phyloP scores from a whole-genome alignment of 2,329 filamentous ascomycete species.

The Ceratocystis eucalypticola region DNA sequence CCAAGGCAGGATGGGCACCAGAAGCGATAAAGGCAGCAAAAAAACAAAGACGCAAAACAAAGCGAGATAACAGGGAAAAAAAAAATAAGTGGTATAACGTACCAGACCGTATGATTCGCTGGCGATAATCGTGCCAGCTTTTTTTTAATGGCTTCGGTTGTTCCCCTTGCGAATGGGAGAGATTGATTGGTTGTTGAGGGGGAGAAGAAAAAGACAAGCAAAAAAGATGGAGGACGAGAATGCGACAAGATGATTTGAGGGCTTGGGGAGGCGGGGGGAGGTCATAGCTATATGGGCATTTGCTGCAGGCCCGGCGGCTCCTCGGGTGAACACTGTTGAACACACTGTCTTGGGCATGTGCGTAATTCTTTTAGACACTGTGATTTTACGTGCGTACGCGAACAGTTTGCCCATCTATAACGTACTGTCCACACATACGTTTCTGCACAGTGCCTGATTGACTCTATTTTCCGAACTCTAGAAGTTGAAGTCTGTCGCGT shows the following conservation, averaged over 20 bases:
- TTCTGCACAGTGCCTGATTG: not conserved
- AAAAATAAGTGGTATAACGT: constrained; percentile 24
- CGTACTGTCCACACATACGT: not conserved
- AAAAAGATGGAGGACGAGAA: constrained; percentile 31
- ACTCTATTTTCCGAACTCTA: not conserved
- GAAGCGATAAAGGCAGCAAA: constrained; percentile 19
- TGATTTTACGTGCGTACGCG: not conserved
- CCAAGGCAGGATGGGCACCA: constrained; percentile 17
- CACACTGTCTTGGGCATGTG: not conserved
- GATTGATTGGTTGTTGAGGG: constrained; percentile 38
- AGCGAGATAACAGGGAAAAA: constrained; percentile 22
- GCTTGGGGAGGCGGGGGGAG: constrained; percentile 21
- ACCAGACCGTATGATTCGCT: constrained; percentile 20
- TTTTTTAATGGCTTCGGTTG: constrained; percentile 19
- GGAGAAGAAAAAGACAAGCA: constrained; percentile 28
- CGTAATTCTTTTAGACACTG: not conserved
- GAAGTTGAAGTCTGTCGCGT: not conserved
- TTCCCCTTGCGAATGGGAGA: constrained; percentile 23
- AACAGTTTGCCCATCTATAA: not conserved
- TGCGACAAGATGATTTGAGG: constrained; percentile 41
- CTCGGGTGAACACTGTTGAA: constrained; percentile 1
- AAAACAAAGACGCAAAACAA: constrained; percentile 22
- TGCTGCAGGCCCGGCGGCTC: not conserved
- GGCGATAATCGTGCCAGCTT: constrained; percentile 19
- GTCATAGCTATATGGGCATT: constrained; percentile 15